Base-by-base conservation (phyloP, 257 asterid genomes). In the Buddleja alternifolia region DNA sequence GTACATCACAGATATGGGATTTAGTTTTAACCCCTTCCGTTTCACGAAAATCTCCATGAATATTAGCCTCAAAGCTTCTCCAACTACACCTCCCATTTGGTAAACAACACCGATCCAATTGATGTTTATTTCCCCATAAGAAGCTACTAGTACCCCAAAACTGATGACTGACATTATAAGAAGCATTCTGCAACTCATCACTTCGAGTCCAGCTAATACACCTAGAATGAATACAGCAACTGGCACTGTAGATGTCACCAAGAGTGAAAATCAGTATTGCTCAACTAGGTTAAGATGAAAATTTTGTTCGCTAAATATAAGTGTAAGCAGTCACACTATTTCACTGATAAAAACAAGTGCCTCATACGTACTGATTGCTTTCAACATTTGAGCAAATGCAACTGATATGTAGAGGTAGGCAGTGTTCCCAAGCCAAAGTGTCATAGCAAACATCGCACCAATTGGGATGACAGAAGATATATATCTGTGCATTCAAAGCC, bases 61-160 rank as follows among this genome's bases (percentile, higher is more conserved):
- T 75, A 94, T 87, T 62, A 91, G 86, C 81, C 99, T 89, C 74
- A 94, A 69, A 78, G 99, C 97, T 85, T 94, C 99, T 63, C 97
- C 99, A 51, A 94, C 89, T 36, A 94, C 97, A 66, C 99, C 99
- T 66, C 99, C 99, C 99, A 94, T 94, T 83, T 91, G 99, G 86
- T 94, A 94, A 76, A 94, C 90, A 36, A 94, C 99, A 68, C 99
- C 97, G 14, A 91, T 75, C 99, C 99, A 94, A 71, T 80, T 91
- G 76, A 94, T 89, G 34, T 76, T 75, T n/a, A 94, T 83, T 83
- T 94, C 97, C 34, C 99, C 99, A 69, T 90, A 90, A 52, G 99
- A 94, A 45, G 99, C 99, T 56, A 94, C 87, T 37, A 94, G 81
- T 20, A 94, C 99, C 70, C 97, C 99, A 8, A 90, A 78, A 80